A percentile compares a stretch with the other conserved stretches of the same genome.
Evolutionary conservation across 257 asterid species (phyloP).

Genomic region (Perilla frutescens): DNA sequence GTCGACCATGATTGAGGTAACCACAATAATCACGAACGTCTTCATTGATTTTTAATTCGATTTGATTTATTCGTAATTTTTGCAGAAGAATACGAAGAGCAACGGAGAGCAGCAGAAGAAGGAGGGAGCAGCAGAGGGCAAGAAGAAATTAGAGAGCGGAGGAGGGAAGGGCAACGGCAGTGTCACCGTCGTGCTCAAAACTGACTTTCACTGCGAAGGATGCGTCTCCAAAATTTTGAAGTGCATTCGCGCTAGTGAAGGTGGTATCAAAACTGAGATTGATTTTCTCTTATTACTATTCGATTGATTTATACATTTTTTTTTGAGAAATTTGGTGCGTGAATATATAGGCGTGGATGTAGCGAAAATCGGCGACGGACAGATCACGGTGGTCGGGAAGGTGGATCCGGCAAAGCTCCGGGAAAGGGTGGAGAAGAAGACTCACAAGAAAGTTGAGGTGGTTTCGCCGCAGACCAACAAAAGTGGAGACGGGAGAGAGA

Average conservation of each 20-base stretch:
- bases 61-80: background rate
- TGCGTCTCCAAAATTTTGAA: slow-evolving; percentile 65
- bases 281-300: background rate
- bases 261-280: slow-evolving; percentile 35
- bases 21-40: background rate
- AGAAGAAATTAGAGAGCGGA: slow-evolving; percentile 33
- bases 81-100: slow-evolving; percentile 44
- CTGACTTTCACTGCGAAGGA: slow-evolving; percentile 84
- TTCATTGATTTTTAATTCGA: background rate
- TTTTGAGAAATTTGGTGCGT: background rate
- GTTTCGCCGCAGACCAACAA: slow-evolving; percentile 60
- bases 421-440: slow-evolving; percentile 59
- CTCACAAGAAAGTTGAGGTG: slow-evolving; percentile 60
- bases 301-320: background rate
- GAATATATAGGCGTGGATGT: slow-evolving; percentile 55
- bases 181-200: slow-evolving; percentile 57
- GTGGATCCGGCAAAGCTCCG: slow-evolving; percentile 70
- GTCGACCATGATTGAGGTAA: slow-evolving; percentile 39
- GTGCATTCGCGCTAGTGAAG: slow-evolving; percentile 58
- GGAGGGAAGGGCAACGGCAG: slow-evolving; percentile 30
- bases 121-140: slow-evolving; percentile 26
- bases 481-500: slow-evolving; percentile 40
- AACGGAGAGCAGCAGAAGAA: slow-evolving; percentile 37
- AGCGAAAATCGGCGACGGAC: slow-evolving; percentile 52
- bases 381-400: slow-evolving; percentile 64